A percentile compares a stretch with the other conserved stretches of the same genome.
Evolutionary conservation across 495 filamentous ascomycete genomes (phyloP).

Genomic region (Tirmania nivea): DNA sequence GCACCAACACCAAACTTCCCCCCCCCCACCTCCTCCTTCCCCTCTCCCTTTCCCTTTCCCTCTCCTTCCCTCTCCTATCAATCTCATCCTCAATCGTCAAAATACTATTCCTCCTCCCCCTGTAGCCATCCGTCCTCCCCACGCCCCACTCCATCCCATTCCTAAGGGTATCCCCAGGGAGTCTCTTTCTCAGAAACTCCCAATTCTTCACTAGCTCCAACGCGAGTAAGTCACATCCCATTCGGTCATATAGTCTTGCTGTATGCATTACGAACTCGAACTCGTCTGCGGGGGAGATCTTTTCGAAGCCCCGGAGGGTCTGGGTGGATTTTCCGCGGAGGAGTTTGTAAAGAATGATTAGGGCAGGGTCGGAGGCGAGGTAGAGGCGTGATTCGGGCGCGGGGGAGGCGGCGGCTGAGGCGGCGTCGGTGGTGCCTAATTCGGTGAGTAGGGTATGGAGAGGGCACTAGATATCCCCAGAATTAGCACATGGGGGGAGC

Average conservation of each 20-base stretch:
- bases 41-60: slow-evolving; percentile 7
- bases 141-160: slow-evolving; percentile 12
- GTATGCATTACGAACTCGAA: slow-evolving; percentile 83
- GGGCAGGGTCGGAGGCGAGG: slow-evolving; percentile 70
- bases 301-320: slow-evolving; percentile 62
- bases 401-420: slow-evolving; percentile 5
- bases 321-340: slow-evolving; percentile 69
- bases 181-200: slow-evolving; percentile 49
- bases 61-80: not conserved
- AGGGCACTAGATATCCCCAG: slow-evolving; percentile 14
- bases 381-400: slow-evolving; percentile 36
- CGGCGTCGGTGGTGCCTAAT: slow-evolving; percentile 28
- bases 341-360: slow-evolving; percentile 70
- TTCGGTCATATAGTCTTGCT: slow-evolving; percentile 70
- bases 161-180: slow-evolving; percentile 20
- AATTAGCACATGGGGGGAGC: not conserved
- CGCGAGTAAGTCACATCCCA: slow-evolving; percentile 90
- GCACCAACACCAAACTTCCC: slow-evolving; percentile 29
- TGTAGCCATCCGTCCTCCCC: slow-evolving; percentile 23
- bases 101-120: slow-evolving; percentile 45
- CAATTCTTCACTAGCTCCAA: slow-evolving; percentile 70
- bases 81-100: slow-evolving; percentile 45
- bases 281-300: slow-evolving; percentile 57
- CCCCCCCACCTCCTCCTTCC: slow-evolving; percentile 1
- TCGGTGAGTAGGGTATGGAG: slow-evolving; percentile 55